Percentiles rank a stretch among this genome's conserved stretches.
Evolutionary conservation across 1,284 basidiomycete species (phyloP).

Genomic region (Sphaerobolus stellatus): DNA sequence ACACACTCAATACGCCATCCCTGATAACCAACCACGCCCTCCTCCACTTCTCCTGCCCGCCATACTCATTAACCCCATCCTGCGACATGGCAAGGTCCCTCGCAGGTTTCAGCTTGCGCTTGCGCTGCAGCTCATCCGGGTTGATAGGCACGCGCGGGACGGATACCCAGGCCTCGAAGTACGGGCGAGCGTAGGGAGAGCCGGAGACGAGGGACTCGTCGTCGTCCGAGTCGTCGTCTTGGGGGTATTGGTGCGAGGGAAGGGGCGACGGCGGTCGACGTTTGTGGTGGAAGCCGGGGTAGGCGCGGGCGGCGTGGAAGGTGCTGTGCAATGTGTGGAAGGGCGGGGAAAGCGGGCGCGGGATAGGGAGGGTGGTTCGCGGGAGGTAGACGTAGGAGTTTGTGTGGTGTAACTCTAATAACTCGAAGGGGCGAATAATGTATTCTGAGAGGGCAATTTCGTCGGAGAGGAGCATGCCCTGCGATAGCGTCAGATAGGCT

Average conservation of each 20-base stretch:
- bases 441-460: conserved; percentile 58
- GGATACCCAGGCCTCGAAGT: conserved; percentile 63
- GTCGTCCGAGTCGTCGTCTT: not conserved
- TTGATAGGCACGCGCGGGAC: conserved; percentile 56
- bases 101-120: conserved; percentile 8
- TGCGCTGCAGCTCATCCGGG: conserved; percentile 29
- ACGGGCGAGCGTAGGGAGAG: conserved; percentile 54
- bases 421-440: conserved; percentile 53
- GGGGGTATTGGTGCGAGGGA: not conserved
- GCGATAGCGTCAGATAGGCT: conserved; percentile 60
- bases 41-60: conserved; percentile 43
- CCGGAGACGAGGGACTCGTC: not conserved
- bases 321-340: not conserved
- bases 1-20: conserved; percentile 54
- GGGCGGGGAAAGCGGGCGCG: not conserved
- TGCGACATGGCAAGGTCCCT: not conserved
- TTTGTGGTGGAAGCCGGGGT: not conserved
- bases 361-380: conserved; percentile 33
- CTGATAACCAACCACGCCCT: conserved; percentile 62
- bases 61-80: conserved; percentile 15
- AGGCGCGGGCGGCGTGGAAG: not conserved
- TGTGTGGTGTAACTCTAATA: conserved; percentile 60
- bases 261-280: not conserved
- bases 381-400: conserved; percentile 44
- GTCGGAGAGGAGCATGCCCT: conserved; percentile 66